Evolutionary conservation across 2,329 filamentous ascomycete genomes (phyloP).

Genomic region (Xylariaceae sp.): DNA sequence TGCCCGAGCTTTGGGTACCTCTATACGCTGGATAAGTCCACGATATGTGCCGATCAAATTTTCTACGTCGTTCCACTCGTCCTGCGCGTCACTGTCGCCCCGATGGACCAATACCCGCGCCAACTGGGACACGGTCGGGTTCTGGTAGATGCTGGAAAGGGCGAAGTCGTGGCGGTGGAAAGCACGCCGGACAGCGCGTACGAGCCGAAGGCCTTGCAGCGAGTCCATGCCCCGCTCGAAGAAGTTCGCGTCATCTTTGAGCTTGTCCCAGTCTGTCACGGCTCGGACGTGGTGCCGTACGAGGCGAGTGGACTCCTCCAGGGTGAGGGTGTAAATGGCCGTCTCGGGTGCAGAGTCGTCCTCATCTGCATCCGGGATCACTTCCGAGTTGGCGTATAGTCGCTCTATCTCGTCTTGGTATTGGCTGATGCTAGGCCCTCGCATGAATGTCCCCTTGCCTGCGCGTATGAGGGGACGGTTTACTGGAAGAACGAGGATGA

Average conservation of each 20-base stretch:
- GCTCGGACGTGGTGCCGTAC: conserved; percentile 2
- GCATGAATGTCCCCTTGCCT: conserved; percentile 22
- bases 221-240: conserved; percentile 12
- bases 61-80: conserved; percentile 13
- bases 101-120: conserved; percentile 8
- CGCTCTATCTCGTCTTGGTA: conserved; percentile 20
- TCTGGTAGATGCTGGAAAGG: conserved; percentile 10
- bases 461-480: conserved; percentile 18
- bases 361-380: not conserved
- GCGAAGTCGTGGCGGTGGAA: conserved; percentile 3
- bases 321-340: not conserved
- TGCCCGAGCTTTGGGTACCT: conserved; percentile 1
- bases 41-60: conserved; percentile 16
- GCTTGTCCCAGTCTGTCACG: not conserved
- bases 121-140: conserved; percentile 12
- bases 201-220: conserved; percentile 4
- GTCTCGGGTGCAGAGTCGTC: not conserved
- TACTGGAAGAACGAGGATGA: conserved; percentile 16
- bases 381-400: conserved; percentile 14
- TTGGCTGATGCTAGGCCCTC: conserved; percentile 16
- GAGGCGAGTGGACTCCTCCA: not conserved
- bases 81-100: not conserved
- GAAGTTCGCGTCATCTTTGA: conserved; percentile 4
- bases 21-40: conserved; percentile 16
- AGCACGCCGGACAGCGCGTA: not conserved